These are phyloP conservation scores for Globisporangium okanoganense DNA, from an alignment of 352 stramenopile species.

Conservation along the genomic window DNA sequence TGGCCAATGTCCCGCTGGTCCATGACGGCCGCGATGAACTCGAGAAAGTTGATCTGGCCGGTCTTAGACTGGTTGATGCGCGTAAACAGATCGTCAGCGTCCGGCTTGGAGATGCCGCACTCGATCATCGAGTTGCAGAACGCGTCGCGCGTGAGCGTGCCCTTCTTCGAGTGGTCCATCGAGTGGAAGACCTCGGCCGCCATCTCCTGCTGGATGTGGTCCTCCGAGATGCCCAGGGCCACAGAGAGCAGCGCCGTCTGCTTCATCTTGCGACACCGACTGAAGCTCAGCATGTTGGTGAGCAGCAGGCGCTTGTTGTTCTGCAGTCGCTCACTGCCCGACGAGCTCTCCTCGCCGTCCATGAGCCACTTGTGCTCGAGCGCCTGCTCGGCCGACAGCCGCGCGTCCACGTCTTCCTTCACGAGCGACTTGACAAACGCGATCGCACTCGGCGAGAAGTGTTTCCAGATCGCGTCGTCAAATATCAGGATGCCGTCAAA, in stretches of 20 bases:
- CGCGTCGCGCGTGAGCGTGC: conserved; percentile 89
- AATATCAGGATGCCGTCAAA: conserved; percentile 75
- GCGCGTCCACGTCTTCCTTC: conserved; percentile 61
- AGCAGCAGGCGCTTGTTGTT: conserved; percentile 64
- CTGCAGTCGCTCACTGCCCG: conserved; percentile 29
- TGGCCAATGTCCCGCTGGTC: conserved; percentile 87
- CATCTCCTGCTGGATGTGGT: conserved; percentile 73
- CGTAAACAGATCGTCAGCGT: conserved; percentile 71
- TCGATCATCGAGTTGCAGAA: conserved; percentile 92
- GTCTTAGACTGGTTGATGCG: conserved; percentile 80
- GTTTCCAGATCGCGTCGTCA: conserved; percentile 58
- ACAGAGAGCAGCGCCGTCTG: conserved; percentile 70
- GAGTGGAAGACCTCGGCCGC: conserved; percentile 82
- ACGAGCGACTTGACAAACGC: conserved; percentile 81
- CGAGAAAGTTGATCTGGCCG: conserved; percentile 91
- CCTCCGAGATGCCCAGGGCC: conserved; percentile 65
- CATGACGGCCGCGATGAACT: conserved; percentile 95
- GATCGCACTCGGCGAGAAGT: conserved; percentile 58
- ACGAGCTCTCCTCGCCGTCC: conserved; percentile 18
- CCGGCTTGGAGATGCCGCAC: conserved; percentile 67
- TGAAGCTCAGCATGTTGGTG: conserved; percentile 79
- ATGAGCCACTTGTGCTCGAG: conserved; percentile 65
- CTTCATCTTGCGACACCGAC: conserved; percentile 69
- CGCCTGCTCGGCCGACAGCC: conserved; percentile 60
- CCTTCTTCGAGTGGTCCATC: conserved; percentile 82